Evolutionary conservation across 352 stramenopile species (phyloP).

Genomic region (Globisporangium iwayamae): DNA sequence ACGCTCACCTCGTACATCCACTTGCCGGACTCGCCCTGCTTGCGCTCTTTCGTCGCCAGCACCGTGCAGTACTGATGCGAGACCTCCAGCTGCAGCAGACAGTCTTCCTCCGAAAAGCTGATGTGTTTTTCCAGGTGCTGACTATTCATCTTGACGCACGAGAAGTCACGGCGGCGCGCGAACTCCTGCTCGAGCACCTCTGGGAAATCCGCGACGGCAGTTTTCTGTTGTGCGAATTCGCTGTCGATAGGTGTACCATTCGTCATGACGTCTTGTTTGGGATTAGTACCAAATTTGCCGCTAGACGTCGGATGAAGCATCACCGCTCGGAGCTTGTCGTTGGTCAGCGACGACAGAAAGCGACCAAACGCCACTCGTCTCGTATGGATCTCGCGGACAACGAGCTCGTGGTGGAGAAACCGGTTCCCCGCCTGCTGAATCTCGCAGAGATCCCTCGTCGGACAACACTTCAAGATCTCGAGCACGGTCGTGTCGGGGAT

Average conservation of each 20-base stretch:
- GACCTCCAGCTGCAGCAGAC: conserved; percentile 59
- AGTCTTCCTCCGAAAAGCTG: conserved; percentile 77
- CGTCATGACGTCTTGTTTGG: background rate
- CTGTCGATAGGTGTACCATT: conserved; percentile 19
- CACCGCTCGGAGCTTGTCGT: conserved; percentile 48
- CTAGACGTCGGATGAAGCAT: conserved; percentile 5
- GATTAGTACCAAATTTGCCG: background rate
- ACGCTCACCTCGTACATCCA: conserved; percentile 74
- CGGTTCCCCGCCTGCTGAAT: conserved; percentile 34
- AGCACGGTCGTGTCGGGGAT: conserved; percentile 63
- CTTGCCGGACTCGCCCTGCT: conserved; percentile 63
- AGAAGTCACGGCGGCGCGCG: conserved; percentile 57
- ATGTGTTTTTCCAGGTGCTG: conserved; percentile 44
- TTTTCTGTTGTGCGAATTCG: conserved; percentile 32
- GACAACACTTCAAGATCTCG: conserved; percentile 51
- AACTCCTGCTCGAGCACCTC: conserved; percentile 63
- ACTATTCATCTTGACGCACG: conserved; percentile 70
- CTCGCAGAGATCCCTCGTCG: conserved; percentile 50
- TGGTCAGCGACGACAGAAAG: conserved; percentile 51
- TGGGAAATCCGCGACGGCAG: conserved; percentile 45
- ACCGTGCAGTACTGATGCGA: conserved; percentile 70
- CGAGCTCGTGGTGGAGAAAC: conserved; percentile 59
- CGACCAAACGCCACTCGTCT: conserved; percentile 47
- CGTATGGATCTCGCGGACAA: conserved; percentile 61
- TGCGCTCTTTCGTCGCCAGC: conserved; percentile 62